Evolutionary conservation across 495 filamentous ascomycete species (phyloP).

Genomic region (Lophiotrema nucula): DNA sequence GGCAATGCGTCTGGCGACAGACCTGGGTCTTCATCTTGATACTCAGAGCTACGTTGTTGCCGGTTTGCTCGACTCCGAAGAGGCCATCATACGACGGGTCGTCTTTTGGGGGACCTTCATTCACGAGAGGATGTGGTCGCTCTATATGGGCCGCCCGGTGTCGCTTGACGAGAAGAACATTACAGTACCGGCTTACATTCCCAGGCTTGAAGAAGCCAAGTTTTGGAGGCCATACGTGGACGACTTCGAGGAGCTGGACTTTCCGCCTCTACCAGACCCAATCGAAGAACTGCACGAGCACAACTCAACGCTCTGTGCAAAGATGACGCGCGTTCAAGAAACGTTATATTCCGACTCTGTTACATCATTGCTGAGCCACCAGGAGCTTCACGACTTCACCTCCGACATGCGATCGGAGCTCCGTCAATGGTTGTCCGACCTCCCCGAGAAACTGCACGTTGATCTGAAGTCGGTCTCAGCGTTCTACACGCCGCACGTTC

Average conservation of each 20-base stretch:
- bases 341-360: neutral
- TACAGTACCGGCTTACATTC: neutral
- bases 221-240: constrained; percentile 3
- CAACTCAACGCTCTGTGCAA: constrained; percentile 1
- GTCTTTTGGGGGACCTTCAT: constrained; percentile 55
- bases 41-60: constrained; percentile 49
- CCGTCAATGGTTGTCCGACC: too few species aligned
- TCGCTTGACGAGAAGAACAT: constrained; percentile 24
- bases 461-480: too few species aligned
- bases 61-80: constrained; percentile 46
- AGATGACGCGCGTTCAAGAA: neutral
- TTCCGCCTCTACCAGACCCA: neutral
- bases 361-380: neutral
- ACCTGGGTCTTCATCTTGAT: constrained; percentile 52
- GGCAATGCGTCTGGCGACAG: constrained; percentile 53
- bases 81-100: constrained; percentile 48
- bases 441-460: too few species aligned
- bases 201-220: neutral
- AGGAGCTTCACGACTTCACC: too few species aligned
- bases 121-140: constrained; percentile 9
- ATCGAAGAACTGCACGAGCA: constrained; percentile 1
- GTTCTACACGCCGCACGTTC: too few species aligned
- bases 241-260: constrained; percentile 1
- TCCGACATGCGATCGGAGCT: too few species aligned
- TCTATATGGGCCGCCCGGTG: constrained; percentile 40